Percentiles rank a stretch among this genome's conserved stretches.
Conservation (phyloP, 257 asterid genomes). For the Fraxinus americana region DNA sequence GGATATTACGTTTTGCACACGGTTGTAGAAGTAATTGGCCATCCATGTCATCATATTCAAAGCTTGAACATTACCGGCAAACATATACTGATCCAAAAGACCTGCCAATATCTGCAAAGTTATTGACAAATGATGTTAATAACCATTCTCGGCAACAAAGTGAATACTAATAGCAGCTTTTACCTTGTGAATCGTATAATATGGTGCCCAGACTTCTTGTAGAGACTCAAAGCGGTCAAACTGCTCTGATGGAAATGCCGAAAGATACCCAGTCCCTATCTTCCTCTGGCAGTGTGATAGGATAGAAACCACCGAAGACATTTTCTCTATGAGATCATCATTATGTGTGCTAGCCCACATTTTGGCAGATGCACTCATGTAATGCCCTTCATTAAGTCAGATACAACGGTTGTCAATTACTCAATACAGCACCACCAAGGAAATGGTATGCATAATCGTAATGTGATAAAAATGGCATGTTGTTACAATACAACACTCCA, state of each 20-base stretch:
- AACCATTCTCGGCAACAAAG: constrained; percentile 16
- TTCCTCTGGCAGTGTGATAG: constrained; percentile 63
- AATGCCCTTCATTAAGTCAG: constrained; percentile 62
- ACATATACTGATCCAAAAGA: constrained; percentile 79
- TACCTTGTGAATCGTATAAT: constrained; percentile 97
- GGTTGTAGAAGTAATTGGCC: constrained; percentile 78
- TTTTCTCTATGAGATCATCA: constrained; percentile 47
- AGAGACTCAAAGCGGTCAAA: constrained; percentile 78
- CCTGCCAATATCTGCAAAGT: constrained; percentile 80
- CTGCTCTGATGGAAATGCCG: constrained; percentile 83
- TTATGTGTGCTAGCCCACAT: constrained; percentile 93
- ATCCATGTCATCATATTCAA: constrained; percentile 65
- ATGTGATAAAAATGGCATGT: background rate
- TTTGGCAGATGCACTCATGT: constrained; percentile 83
- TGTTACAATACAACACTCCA: background rate
- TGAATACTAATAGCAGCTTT: constrained; percentile 2
- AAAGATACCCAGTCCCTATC: constrained; percentile 82
- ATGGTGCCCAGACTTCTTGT: constrained; percentile 90
- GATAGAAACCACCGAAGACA: constrained; percentile 59
- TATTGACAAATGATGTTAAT: constrained; percentile 17
- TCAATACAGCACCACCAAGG: background rate
- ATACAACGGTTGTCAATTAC: constrained; percentile 16
- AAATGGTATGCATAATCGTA: background rate
- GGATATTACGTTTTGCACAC: constrained; percentile 69
- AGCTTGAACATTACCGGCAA: constrained; percentile 60